These are phyloP conservation scores for Trypanosoma brucei DNA, from an alignment of 208 protist genomes.

Conservation along the genomic window DNA sequence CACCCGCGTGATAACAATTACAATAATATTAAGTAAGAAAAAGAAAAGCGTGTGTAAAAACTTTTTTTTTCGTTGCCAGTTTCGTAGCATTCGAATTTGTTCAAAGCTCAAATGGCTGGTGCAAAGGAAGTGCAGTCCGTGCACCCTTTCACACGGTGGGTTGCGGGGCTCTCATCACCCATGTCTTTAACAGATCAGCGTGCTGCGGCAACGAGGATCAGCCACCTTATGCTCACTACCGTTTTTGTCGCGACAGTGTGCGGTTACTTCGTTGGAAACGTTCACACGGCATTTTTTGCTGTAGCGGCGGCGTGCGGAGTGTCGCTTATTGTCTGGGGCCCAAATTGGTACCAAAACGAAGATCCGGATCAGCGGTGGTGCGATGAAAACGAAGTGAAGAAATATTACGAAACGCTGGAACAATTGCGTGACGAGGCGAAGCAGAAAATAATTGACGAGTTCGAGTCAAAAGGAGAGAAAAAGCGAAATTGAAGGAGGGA, in stretches of 20 bases:
- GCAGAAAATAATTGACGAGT: not conserved
- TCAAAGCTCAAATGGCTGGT: conserved; percentile 8
- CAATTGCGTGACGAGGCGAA: conserved; percentile 1
- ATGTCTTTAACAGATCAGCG: conserved; percentile 77
- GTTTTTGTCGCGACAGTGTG: conserved; percentile 50
- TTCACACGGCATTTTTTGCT: conserved; percentile 44
- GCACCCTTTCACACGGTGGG: conserved; percentile 51
- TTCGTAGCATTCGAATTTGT: not conserved
- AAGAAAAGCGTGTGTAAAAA: too few species aligned
- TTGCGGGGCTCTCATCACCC: conserved; percentile 64
- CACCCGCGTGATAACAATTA: too few species aligned
- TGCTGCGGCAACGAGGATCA: conserved; percentile 21
- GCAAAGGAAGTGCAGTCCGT: conserved; percentile 12
- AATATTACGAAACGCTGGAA: conserved; percentile 49
- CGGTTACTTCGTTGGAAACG: conserved; percentile 45
- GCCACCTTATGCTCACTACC: conserved; percentile 41
- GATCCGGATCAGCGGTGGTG: conserved; percentile 58
- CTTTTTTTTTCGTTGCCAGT: too few species aligned
- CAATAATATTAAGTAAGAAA: too few species aligned
- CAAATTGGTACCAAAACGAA: conserved; percentile 73
- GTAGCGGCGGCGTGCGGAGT: conserved; percentile 31
- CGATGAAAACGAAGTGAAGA: conserved; percentile 39
- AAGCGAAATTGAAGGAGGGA: conserved; percentile 2
- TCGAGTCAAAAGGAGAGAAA: not conserved
- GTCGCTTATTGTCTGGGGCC: conserved; percentile 46